Percentiles rank a stretch among this genome's conserved stretches.
Conservation (phyloP, 768 basidiomycete species). For the Austroboletus eburneus region DNA sequence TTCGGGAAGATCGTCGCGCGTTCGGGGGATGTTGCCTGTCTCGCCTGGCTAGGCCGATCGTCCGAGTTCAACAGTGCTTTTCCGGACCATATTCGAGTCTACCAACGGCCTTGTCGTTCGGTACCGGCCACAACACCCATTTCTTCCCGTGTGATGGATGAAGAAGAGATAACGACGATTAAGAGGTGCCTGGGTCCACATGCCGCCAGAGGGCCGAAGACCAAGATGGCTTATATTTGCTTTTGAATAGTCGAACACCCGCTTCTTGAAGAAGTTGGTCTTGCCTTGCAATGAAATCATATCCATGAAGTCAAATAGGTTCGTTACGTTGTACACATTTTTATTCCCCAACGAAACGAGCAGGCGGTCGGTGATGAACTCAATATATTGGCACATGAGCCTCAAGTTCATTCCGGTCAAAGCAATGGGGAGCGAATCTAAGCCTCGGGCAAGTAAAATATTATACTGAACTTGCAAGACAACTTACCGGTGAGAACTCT, state of each 20-base stretch:
- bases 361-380: slow-evolving; percentile 88
- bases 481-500: slow-evolving; percentile 73
- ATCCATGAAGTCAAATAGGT: slow-evolving; percentile 94
- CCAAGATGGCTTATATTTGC: slow-evolving; percentile 60
- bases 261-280: slow-evolving; percentile 96
- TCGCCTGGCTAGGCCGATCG: slow-evolving; percentile 17
- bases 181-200: no score
- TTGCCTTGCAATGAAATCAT: slow-evolving; percentile 95
- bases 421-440: slow-evolving; percentile 79
- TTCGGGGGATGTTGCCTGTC: slow-evolving; percentile 1
- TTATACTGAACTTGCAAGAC: accelerated
- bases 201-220: no score
- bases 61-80: slow-evolving; percentile 21
- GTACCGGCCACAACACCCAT: no score
- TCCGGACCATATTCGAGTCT: slow-evolving; percentile 15
- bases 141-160: no score
- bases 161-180: no score
- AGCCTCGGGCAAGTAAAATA: no score
- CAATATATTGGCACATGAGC: slow-evolving; percentile 91
- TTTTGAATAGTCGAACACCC: slow-evolving; percentile 81
- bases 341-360: slow-evolving; percentile 79
- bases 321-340: slow-evolving; percentile 69
- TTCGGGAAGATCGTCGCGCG: slow-evolving; percentile 2
- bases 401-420: slow-evolving; percentile 90
- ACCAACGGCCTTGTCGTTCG: slow-evolving; percentile 1